These are phyloP conservation scores for Sphaerostilbella broomeana DNA, from an alignment of 2,329 filamentous ascomycete genomes.

Conservation along the genomic window DNA sequence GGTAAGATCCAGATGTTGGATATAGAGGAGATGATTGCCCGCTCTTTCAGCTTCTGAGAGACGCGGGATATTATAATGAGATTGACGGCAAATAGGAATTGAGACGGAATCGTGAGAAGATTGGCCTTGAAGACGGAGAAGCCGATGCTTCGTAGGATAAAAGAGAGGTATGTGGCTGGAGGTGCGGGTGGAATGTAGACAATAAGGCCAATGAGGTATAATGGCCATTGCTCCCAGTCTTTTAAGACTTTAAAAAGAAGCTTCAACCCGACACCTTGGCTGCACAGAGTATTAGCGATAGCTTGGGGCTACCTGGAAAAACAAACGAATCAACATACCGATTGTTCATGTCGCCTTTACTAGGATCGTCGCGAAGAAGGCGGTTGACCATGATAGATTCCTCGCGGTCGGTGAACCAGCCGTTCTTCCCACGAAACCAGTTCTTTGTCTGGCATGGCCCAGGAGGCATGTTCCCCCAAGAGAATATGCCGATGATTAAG, in stretches of 20 bases:
- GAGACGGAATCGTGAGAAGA: slow-evolving; percentile 47
- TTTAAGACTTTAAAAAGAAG: slow-evolving; percentile 41
- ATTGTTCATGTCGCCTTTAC: slow-evolving; percentile 49
- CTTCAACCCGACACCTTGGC: slow-evolving; percentile 42
- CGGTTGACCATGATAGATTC: slow-evolving; percentile 54
- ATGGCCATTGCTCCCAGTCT: slow-evolving; percentile 50
- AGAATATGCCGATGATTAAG: slow-evolving; percentile 36
- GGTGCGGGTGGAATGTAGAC: slow-evolving; percentile 42
- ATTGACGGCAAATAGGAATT: slow-evolving; percentile 32
- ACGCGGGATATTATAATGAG: slow-evolving; percentile 41
- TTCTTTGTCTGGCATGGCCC: slow-evolving; percentile 44
- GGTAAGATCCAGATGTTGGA: slow-evolving; percentile 50
- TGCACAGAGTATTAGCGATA: slow-evolving; percentile 17
- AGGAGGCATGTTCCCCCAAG: slow-evolving; percentile 40
- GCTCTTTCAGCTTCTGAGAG: slow-evolving; percentile 35
- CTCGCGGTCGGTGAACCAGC: slow-evolving; percentile 52
- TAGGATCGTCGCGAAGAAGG: slow-evolving; percentile 48
- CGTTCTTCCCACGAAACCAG: slow-evolving; percentile 48
- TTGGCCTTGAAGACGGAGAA: slow-evolving; percentile 45
- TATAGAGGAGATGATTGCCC: slow-evolving; percentile 34
- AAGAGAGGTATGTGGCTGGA: slow-evolving; percentile 44
- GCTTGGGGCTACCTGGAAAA: too few species aligned
- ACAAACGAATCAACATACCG: slow-evolving; percentile 23
- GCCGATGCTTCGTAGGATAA: slow-evolving; percentile 43
- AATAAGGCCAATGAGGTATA: slow-evolving; percentile 44